These are phyloP conservation scores for Fusarium sacchari DNA, from an alignment of 2,329 filamentous ascomycete genomes.

Conservation along the genomic window DNA sequence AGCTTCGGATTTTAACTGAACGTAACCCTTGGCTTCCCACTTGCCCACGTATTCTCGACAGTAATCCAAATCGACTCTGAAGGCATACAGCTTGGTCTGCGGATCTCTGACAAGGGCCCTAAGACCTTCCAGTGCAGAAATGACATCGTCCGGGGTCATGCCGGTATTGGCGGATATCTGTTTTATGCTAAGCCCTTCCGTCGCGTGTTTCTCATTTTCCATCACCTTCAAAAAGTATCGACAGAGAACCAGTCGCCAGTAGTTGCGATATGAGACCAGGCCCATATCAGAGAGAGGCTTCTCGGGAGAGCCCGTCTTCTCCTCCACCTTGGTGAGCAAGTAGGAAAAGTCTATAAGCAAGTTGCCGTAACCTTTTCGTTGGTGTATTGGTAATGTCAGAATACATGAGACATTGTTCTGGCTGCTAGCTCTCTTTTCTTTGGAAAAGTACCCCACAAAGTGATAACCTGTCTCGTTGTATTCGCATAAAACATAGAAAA, in stretches of 20 bases:
- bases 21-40: constrained; percentile 89
- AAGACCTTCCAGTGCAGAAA: constrained; percentile 90
- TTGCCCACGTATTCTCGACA: constrained; percentile 89
- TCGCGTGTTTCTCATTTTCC: constrained; percentile 45
- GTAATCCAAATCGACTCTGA: constrained; percentile 86
- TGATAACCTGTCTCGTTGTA: constrained; percentile 92
- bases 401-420: constrained; percentile 99
- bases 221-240: constrained; percentile 75
- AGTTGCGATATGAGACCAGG: constrained; percentile 94
- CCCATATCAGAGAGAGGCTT: constrained; percentile 99
- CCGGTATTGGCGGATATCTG: constrained; percentile 88
- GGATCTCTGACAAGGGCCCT: constrained; percentile 91
- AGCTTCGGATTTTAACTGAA: constrained; percentile 81
- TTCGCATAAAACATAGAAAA: constrained; percentile 97
- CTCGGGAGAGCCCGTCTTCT: constrained; percentile 94
- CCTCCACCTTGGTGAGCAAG: constrained; percentile 89
- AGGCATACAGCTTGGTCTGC: constrained; percentile 85
- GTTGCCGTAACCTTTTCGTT: constrained; percentile 96
- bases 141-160: constrained; percentile 95
- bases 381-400: constrained; percentile 92
- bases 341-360: constrained; percentile 99
- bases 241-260: constrained; percentile 92
- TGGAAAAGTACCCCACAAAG: constrained; percentile 99
- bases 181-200: constrained; percentile 67
- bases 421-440: constrained; percentile 94